Evolutionary conservation across 2,329 filamentous ascomycete genomes (phyloP), one percentile per base, ranked within the genome.

Genomic region (Cercospora janseana): DNA sequence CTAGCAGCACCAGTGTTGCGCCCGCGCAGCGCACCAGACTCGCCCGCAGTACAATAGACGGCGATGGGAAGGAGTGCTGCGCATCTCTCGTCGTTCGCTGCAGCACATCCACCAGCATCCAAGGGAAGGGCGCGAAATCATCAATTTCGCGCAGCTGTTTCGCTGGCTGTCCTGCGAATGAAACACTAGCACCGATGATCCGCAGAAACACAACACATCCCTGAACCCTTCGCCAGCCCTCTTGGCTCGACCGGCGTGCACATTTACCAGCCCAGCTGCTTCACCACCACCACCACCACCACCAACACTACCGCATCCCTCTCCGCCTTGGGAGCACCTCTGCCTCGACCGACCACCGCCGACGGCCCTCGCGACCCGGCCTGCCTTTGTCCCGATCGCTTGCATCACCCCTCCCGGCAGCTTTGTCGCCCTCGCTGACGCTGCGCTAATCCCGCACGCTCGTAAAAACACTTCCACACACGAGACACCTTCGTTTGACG

Each of bases 101-200:
- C 34, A 5, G 8, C 29, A 32, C 13, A 4, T 10, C 31, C 31
- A 18, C 31, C 31, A 18, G 4, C 6, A 3, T 29, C 6, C 27
- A 29, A 23, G 35, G 10, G 35, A 38, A n/a, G n/a, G n/a, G n/a
- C n/a, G n/a, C 35, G 16, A 38, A 24, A 38, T 38, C 35, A 24
- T 38, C 35, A 40, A 40, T 40, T 40, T 40, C 35, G 35, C 20
- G 21, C 35, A 40, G 12, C 35, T 26, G 35, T 40, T 40, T 40
- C 35, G 35, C 35, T 40, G 35, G 35, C 35, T 9, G 45, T 27
- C 32, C 31, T 24, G 12, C 32, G 21, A 23, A 23, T 24, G 45
- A 48, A 40, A 48, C 45, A 41, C 45, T 48, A 48, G 45, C 26
- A 15, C 18, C 45, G 18, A n/a, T 35, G 45, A 48, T 48, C 35